phyloP scores from a whole-genome alignment of 1,139 yeast species.

The Blastobotrys apis region DNA sequence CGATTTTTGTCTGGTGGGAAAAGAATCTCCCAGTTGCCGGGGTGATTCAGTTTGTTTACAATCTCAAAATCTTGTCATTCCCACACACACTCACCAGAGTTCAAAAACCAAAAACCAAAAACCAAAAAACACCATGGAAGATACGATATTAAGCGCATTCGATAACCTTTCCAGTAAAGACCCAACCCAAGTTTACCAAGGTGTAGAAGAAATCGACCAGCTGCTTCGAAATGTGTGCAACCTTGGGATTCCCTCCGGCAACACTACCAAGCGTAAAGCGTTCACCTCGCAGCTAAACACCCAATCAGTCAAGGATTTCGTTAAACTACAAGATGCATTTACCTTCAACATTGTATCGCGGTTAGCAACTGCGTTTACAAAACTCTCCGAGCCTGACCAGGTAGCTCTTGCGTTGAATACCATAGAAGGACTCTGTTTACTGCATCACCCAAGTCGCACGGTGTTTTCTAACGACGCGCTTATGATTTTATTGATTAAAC shows the following conservation, averaged over 20 bases:
- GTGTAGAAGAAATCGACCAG: slow-evolving; percentile 6
- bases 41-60: too few species aligned
- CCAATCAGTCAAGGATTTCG: slow-evolving; percentile 40
- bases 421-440: slow-evolving; percentile 57
- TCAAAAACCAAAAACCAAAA: background rate
- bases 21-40: too few species aligned
- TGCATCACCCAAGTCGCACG: slow-evolving; percentile 55
- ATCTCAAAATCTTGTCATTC: too few species aligned
- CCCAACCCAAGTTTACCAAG: background rate
- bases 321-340: slow-evolving; percentile 49
- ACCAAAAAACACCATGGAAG: slow-evolving; percentile 13
- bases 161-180: slow-evolving; percentile 7
- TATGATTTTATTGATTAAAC: slow-evolving; percentile 27
- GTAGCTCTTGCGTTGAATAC: slow-evolving; percentile 39
- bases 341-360: slow-evolving; percentile 46
- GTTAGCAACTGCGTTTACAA: slow-evolving; percentile 33
- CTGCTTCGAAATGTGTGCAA: slow-evolving; percentile 9
- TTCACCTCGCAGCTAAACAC: slow-evolving; percentile 10
- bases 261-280: slow-evolving; percentile 10
- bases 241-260: slow-evolving; percentile 9
- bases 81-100: background rate
- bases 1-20: background rate
- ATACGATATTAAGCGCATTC: slow-evolving; percentile 9
- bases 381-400: slow-evolving; percentile 17
- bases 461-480: slow-evolving; percentile 39